A percentile compares a stretch with the other conserved stretches of the same genome.
Conservation (phyloP, 2,329 filamentous ascomycete species). For the Phyllosticta ampelicida region DNA sequence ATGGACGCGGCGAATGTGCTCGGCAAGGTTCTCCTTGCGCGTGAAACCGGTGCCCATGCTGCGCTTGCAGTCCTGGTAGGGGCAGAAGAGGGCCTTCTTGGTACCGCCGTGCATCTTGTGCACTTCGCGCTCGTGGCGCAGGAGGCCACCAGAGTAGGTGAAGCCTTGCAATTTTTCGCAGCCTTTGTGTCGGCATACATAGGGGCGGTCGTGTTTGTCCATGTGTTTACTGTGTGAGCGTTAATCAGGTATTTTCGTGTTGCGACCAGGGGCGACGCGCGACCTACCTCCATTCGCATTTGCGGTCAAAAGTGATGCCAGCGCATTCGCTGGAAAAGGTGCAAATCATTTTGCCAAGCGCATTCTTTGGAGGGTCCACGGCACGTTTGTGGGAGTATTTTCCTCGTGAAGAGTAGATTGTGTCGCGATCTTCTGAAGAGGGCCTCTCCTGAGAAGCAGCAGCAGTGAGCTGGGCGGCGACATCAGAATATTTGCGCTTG, state of each 20-base stretch:
- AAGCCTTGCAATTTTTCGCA: conserved; percentile 91
- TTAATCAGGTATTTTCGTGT: conserved; percentile 13
- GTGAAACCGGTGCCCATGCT: conserved; percentile 84
- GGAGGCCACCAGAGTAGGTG: conserved; percentile 83
- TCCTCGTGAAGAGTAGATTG: conserved; percentile 18
- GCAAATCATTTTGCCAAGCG: conserved; percentile 68
- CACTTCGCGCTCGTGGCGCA: conserved; percentile 87
- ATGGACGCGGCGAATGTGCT: conserved; percentile 87
- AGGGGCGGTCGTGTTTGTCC: conserved; percentile 94
- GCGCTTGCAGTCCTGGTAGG: conserved; percentile 77
- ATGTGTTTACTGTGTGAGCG: conserved; percentile 68
- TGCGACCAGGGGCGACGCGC: conserved; percentile 5
- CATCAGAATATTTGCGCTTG: conserved; percentile 9
- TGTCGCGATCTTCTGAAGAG: conserved; percentile 6
- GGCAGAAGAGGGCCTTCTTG: conserved; percentile 78
- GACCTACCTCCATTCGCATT: conserved; percentile 89
- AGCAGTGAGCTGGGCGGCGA: background rate
- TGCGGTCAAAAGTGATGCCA: conserved; percentile 62
- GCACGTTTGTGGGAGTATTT: conserved; percentile 30
- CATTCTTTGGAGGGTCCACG: conserved; percentile 49
- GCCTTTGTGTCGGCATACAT: conserved; percentile 69
- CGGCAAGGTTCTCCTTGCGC: conserved; percentile 84
- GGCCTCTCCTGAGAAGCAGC: background rate
- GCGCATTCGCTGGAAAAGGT: conserved; percentile 55
- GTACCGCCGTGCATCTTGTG: conserved; percentile 84